phyloP scores from a whole-genome alignment of 2,329 filamentous ascomycete genomes.

The Gnomoniopsis smithogilvyi region DNA sequence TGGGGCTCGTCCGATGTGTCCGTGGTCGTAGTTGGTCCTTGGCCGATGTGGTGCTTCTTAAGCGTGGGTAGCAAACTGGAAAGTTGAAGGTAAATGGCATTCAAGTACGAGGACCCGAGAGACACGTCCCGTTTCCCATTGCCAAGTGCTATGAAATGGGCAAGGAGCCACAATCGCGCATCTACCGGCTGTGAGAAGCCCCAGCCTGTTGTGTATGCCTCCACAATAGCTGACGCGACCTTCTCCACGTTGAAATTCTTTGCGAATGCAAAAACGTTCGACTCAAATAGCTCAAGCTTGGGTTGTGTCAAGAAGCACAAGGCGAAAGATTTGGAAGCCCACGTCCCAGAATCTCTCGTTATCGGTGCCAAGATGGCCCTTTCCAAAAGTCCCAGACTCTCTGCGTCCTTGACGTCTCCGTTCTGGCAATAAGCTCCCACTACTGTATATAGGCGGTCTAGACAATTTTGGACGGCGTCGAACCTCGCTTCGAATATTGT shows the following conservation, averaged over 20 bases:
- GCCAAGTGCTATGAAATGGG: conserved; percentile 62
- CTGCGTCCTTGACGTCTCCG: background rate
- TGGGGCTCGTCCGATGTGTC: conserved; percentile 24
- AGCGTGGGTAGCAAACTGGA: conserved; percentile 51
- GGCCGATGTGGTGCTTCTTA: conserved; percentile 43
- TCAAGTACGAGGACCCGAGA: conserved; percentile 41
- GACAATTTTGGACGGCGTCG: conserved; percentile 16
- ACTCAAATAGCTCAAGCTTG: conserved; percentile 39
- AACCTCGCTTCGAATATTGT: conserved; percentile 12
- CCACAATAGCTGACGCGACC: conserved; percentile 40
- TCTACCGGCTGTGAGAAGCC: conserved; percentile 30
- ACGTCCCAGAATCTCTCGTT: conserved; percentile 15
- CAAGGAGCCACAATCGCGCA: conserved; percentile 60
- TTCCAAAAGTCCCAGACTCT: conserved; percentile 14
- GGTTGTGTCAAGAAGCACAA: conserved; percentile 35
- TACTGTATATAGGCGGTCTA: conserved; percentile 21
- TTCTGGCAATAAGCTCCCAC: conserved; percentile 17
- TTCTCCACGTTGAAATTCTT: conserved; percentile 34
- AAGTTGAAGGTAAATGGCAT: conserved; percentile 52
- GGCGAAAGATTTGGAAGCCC: conserved; percentile 34
- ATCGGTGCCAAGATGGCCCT: conserved; percentile 19
- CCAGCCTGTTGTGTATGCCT: conserved; percentile 28
- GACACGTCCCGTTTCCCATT: conserved; percentile 32
- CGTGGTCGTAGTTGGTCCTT: conserved; percentile 25
- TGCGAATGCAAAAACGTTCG: conserved; percentile 34